A percentile compares a stretch with the other conserved stretches of the same genome.
These are phyloP conservation scores for Abrus precatorius DNA, from an alignment of 306 rosid species.

Conservation along the genomic window DNA sequence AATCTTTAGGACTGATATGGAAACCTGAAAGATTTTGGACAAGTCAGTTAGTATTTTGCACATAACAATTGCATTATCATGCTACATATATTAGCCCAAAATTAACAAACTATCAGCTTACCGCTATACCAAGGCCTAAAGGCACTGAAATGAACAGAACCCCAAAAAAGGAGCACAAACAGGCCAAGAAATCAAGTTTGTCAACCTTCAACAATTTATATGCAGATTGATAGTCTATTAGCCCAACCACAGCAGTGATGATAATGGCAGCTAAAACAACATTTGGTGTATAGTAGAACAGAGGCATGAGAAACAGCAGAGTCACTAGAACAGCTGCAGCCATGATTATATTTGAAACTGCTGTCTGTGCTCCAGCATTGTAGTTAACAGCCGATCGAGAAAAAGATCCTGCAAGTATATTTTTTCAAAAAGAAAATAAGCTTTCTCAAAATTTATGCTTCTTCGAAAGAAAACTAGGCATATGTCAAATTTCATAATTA, in stretches of 20 bases:
- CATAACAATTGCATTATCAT: background rate
- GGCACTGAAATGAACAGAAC: slow-evolving; percentile 94
- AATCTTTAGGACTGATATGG: slow-evolving; percentile 87
- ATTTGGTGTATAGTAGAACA: slow-evolving; percentile 87
- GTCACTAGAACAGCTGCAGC: slow-evolving; percentile 93
- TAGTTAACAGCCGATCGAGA: slow-evolving; percentile 92
- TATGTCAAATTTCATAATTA: slow-evolving; percentile 4
- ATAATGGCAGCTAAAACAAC: slow-evolving; percentile 91
- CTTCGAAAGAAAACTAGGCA: slow-evolving; percentile 19
- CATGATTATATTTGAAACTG: slow-evolving; percentile 86
- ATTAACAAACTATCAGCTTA: slow-evolving; percentile 48
- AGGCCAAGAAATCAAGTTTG: slow-evolving; percentile 90
- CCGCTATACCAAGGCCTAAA: slow-evolving; percentile 87
- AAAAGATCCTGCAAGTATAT: slow-evolving; percentile 77
- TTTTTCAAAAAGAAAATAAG: background rate
- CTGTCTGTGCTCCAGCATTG: slow-evolving; percentile 90
- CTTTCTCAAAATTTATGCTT: slow-evolving; percentile 38
- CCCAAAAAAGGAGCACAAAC: slow-evolving; percentile 87
- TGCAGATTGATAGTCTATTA: slow-evolving; percentile 81
- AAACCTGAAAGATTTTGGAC: slow-evolving; percentile 64
- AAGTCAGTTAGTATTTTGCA: slow-evolving; percentile 21
- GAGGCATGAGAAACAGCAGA: slow-evolving; percentile 92
- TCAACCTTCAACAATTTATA: slow-evolving; percentile 85
- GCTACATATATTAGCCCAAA: slow-evolving; percentile 5
- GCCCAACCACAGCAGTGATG: slow-evolving; percentile 87